phyloP scores from a whole-genome alignment of 345 rosid species.

The Linum lewisii region DNA sequence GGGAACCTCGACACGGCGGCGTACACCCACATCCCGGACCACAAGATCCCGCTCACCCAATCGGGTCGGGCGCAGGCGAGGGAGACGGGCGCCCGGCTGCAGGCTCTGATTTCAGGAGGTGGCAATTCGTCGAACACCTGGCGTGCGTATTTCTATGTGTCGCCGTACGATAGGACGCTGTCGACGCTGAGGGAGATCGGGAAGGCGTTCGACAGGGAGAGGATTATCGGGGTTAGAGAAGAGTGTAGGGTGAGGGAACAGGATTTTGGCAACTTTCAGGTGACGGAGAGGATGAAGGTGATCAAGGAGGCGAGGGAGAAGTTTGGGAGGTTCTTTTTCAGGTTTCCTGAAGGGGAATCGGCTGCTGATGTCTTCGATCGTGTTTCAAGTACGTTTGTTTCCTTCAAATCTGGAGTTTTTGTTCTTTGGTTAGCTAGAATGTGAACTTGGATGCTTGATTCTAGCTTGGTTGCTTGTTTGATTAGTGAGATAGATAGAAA shows the following conservation, averaged over 20 bases:
- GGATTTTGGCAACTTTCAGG: constrained; percentile 97
- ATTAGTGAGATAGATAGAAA: background rate
- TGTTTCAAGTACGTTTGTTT: constrained; percentile 56
- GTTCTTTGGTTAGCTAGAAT: background rate
- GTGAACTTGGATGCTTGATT: background rate
- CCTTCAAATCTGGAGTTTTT: background rate
- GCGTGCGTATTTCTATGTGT: constrained; percentile 85
- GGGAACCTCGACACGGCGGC: constrained; percentile 79
- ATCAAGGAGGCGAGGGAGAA: constrained; percentile 60
- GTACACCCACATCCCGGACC: constrained; percentile 76
- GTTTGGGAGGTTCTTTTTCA: constrained; percentile 78
- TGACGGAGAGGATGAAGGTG: constrained; percentile 62
- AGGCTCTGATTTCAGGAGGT: constrained; percentile 30
- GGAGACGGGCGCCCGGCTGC: constrained; percentile 48
- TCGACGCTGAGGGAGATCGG: constrained; percentile 94
- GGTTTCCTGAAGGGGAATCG: constrained; percentile 98
- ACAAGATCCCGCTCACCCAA: constrained; percentile 67
- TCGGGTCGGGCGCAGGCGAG: constrained; percentile 52
- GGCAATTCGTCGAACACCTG: constrained; percentile 25
- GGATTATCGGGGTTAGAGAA: constrained; percentile 87
- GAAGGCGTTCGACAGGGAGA: constrained; percentile 52
- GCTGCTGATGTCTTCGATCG: constrained; percentile 98
- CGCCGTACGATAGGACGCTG: constrained; percentile 84
- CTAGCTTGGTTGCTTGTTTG: background rate
- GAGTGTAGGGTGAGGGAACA: constrained; percentile 89